These are phyloP conservation scores for Sphaerobolus stellatus DNA, from an alignment of 1,284 basidiomycete genomes.

Conservation along the genomic window DNA sequence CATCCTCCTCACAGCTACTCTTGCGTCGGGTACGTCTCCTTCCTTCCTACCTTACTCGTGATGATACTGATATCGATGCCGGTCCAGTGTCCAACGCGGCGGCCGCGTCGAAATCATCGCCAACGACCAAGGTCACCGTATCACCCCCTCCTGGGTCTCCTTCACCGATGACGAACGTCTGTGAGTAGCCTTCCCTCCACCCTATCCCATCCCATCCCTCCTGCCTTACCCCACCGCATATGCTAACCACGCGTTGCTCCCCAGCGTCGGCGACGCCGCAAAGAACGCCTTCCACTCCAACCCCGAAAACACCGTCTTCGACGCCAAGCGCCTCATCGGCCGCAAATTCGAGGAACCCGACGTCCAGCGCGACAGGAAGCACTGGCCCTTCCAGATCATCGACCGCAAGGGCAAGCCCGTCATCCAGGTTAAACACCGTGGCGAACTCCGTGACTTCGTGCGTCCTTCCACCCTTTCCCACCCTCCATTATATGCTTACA, in stretches of 20 bases:
- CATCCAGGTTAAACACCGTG: slow-evolving; percentile 56
- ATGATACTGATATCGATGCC: background rate
- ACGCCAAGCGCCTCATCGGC: slow-evolving; percentile 63
- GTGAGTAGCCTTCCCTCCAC: slow-evolving; percentile 38
- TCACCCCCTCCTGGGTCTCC: slow-evolving; percentile 93
- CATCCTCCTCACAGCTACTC: slow-evolving; percentile 53
- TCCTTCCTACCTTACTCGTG: background rate
- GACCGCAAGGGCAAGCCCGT: slow-evolving; percentile 54
- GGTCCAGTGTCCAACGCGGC: slow-evolving; percentile 79
- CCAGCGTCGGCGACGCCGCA: slow-evolving; percentile 75
- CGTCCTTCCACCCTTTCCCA: background rate
- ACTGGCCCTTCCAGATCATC: slow-evolving; percentile 56
- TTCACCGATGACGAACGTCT: slow-evolving; percentile 93
- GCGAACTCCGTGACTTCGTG: slow-evolving; percentile 53
- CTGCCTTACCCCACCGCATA: background rate
- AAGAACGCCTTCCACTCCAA: slow-evolving; percentile 75
- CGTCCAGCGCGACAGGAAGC: slow-evolving; percentile 58
- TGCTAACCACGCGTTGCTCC: background rate
- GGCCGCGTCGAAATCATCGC: slow-evolving; percentile 96
- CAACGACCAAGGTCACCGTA: slow-evolving; percentile 97
- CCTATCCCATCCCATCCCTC: background rate
- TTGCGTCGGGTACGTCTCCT: slow-evolving; percentile 63
- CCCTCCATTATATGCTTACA: background rate
- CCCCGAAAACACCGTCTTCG: slow-evolving; percentile 48
- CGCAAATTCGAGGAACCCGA: slow-evolving; percentile 53